Base-by-base conservation (phyloP, 176 grass and related monocot genomes). In the Saccharum officinarum region DNA sequence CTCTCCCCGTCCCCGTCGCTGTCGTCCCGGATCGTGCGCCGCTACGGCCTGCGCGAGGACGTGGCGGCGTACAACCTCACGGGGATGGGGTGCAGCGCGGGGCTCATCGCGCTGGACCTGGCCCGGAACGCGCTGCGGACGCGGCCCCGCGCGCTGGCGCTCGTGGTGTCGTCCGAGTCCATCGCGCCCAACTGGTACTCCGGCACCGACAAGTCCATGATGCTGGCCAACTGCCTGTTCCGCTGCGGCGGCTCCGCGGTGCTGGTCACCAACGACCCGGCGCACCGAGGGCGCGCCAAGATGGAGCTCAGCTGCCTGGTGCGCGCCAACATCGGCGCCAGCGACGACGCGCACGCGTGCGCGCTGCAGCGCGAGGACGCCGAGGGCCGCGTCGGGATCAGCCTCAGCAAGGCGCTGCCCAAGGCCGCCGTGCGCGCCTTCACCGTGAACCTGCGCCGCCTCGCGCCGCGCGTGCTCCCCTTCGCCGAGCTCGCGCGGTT, bases 11-110 rank as follows among this genome's bases (percentile, higher is more conserved):
- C 86, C 16, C 94, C 94, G 12, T 96, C 94, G 47, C 91, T 96
- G 2, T 18, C 91, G 0, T 87, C 91, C 15, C 41, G 86, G 52
- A n/a, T 96, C 52, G 41, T 87, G 67, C 60, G 37, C 52, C 46
- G 67, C 10, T 84, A 83, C 88, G 82, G 83, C 13, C 85, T 96
- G 73, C 80, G 91, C 41, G 91, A 96, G 20, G 88, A 93, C 87
- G 84, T 93, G 1, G 86, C 89, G 7, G 84, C 62, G 4, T 93
- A 91, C 81, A 96, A 83, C 91, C 91, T 96, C 13, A 50, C 94
- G 18, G 94, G 94, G 50, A 96, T 96, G 94, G 94, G 94, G 1
- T 96, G 91, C 76, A 93, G 94, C 75, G 88, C 91, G 11, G 90
- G 91, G 26, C 76, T 91, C 2, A 15, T 93, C 40, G 45, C 84